Evolutionary conservation across 345 rosid species (phyloP), one percentile per base, ranked within the genome.

Genomic region (Syzygium oleosum): DNA sequence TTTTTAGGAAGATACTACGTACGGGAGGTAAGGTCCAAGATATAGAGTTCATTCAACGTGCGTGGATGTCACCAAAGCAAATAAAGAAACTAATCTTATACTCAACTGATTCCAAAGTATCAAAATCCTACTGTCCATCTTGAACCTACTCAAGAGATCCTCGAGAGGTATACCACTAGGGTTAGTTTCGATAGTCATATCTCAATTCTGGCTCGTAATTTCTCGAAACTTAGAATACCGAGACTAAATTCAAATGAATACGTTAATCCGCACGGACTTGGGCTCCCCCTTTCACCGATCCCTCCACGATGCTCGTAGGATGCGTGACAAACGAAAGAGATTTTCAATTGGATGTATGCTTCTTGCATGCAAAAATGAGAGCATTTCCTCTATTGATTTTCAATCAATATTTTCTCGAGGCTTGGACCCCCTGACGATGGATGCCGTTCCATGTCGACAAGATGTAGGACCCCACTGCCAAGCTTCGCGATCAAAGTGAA

Each of bases 1-100:
- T 63, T 63, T 63, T 63, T 7, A 63, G 65, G 65, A 59, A 27
- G 7, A 59, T 59, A 27, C 1, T 6, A 27, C 12, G 65, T 59
- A 25, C 1, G 27, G 1, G 63, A 11, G 25, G 25, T 58, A 12
- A 58, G 65, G 65, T 27, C 0, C 7, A 0, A 0, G 31, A 59
- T 59, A 5, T 1, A 27, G 0, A 31, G 16, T 59, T 59, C 31
- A 59, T 59, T 27, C 65, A 25, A 25, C 0, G 1, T 27, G 31
- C 0, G 1, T 27, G 31, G 31, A 12, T 59, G 31, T 12, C 31
- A 27, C 16, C 16, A 27, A 1, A 59, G 15, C 2, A 59, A 12
- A 25, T 25, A 58, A 12, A 2, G 1, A 27, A 59, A 25, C 46
- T 43, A 59, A 58, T 59, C 7, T 27, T 59, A 59, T 11, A 0